Conservation (phyloP, 495 filamentous ascomycete genomes). For the Daldinia decipiens region DNA sequence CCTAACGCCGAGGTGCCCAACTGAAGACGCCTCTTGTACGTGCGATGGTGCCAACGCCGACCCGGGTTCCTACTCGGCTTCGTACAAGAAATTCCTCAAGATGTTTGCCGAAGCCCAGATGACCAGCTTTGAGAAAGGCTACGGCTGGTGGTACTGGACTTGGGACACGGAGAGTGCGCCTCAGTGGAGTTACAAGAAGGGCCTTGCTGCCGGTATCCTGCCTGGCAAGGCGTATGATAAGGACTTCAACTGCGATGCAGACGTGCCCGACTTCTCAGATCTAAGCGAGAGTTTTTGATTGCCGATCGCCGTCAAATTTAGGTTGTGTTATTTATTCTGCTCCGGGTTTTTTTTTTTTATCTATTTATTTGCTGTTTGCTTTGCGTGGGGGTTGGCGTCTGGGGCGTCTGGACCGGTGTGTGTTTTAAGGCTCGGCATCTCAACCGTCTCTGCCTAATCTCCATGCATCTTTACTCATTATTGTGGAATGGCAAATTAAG, state of each 20-base stretch:
- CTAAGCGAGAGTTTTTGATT: constrained; percentile 43
- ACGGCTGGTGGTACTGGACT: constrained; percentile 99
- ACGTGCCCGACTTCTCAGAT: constrained; percentile 74
- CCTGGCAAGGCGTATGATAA: constrained; percentile 80
- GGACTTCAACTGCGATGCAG: constrained; percentile 75
- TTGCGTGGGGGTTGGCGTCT: constrained; percentile 3
- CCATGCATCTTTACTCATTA: neutral
- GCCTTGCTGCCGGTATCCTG: constrained; percentile 83
- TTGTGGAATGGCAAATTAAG: neutral
- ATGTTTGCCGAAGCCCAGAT: constrained; percentile 97
- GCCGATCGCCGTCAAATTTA: neutral
- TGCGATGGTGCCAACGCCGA: constrained; percentile 82
- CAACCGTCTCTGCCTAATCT: neutral
- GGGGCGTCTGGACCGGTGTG: neutral
- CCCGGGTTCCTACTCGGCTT: constrained; percentile 69
- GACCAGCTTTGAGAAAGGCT: constrained; percentile 85
- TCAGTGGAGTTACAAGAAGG: constrained; percentile 95
- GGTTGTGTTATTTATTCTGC: neutral
- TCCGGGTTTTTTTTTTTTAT: neutral
- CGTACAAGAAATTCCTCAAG: constrained; percentile 86
- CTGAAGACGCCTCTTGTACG: constrained; percentile 68
- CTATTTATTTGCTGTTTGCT: too few species aligned
- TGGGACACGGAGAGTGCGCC: constrained; percentile 68
- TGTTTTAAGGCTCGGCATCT: neutral
- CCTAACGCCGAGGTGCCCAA: constrained; percentile 76